Evolutionary conservation across 768 basidiomycete genomes (phyloP).

Genomic region (Mycena vitilis): DNA sequence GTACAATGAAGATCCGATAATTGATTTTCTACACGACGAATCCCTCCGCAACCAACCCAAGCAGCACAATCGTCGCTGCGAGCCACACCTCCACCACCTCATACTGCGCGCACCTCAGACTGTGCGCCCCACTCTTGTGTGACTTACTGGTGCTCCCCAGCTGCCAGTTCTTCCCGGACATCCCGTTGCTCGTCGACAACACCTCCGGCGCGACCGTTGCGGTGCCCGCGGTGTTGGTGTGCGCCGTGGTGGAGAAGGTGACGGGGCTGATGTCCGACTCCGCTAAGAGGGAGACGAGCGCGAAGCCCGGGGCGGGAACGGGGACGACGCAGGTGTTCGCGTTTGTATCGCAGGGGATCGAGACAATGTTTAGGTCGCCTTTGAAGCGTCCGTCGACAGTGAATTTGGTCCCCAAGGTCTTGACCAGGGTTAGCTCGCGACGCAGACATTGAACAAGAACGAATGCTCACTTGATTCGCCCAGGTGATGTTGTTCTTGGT

Average conservation of each 20-base stretch:
- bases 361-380: slow-evolving; percentile 35
- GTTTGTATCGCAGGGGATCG: slow-evolving; percentile 38
- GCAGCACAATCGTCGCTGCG: too few species aligned
- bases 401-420: slow-evolving; percentile 17
- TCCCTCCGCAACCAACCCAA: too few species aligned
- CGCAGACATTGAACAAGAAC: background rate
- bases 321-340: slow-evolving; percentile 40
- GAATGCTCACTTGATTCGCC: slow-evolving; percentile 72
- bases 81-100: too few species aligned
- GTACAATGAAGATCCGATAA: too few species aligned
- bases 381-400: slow-evolving; percentile 41
- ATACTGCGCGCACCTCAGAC: too few species aligned
- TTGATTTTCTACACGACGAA: too few species aligned
- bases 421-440: too few species aligned
- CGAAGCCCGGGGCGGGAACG: slow-evolving; percentile 43
- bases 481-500: slow-evolving; percentile 78
- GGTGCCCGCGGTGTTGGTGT: slow-evolving; percentile 19
- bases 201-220: slow-evolving; percentile 22
- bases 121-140: slow-evolving; percentile 1
- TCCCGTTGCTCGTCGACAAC: slow-evolving; percentile 35
- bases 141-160: slow-evolving; percentile 31
- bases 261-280: slow-evolving; percentile 16
- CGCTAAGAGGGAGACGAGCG: slow-evolving; percentile 42
- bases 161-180: slow-evolving; percentile 25
- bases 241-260: slow-evolving; percentile 28